phyloP scores from a whole-genome alignment of 2,329 filamentous ascomycete species.

The Leptographium wingfieldii region DNA sequence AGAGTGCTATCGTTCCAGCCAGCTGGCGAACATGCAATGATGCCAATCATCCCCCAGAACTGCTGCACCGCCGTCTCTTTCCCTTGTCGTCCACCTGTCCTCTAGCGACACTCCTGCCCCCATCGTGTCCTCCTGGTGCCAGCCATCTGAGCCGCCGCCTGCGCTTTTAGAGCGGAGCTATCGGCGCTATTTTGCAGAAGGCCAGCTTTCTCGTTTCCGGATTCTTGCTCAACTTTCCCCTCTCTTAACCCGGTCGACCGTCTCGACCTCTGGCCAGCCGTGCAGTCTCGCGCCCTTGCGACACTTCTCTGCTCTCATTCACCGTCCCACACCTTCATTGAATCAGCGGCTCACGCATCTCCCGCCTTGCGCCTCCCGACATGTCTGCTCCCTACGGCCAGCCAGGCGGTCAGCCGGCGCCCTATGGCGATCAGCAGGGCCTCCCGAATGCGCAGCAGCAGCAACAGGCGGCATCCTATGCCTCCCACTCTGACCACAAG shows the following conservation, averaged over 20 bases:
- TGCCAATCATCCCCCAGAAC: slow-evolving; percentile 3
- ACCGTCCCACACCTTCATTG: not conserved
- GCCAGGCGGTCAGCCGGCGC: slow-evolving; percentile 24
- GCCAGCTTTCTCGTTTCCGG: not conserved
- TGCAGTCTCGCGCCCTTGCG: not conserved
- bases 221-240: not conserved
- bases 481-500: slow-evolving; percentile 32
- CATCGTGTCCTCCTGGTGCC: not conserved
- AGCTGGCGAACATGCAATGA: slow-evolving; percentile 5
- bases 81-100: not conserved
- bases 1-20: not conserved
- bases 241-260: not conserved
- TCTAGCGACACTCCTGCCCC: not conserved
- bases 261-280: not conserved
- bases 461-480: slow-evolving; percentile 18
- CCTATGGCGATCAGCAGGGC: slow-evolving; percentile 24
- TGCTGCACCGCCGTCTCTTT: not conserved
- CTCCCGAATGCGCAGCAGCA: slow-evolving; percentile 23
- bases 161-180: not conserved
- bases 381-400: slow-evolving; percentile 45
- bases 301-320: too few relatives aligned
- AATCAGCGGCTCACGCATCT: slow-evolving; percentile 6
- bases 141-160: not conserved
- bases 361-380: slow-evolving; percentile 6
- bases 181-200: not conserved